Evolutionary conservation across 2,329 filamentous ascomycete species (phyloP).

Genomic region (Fusarium metavorans): DNA sequence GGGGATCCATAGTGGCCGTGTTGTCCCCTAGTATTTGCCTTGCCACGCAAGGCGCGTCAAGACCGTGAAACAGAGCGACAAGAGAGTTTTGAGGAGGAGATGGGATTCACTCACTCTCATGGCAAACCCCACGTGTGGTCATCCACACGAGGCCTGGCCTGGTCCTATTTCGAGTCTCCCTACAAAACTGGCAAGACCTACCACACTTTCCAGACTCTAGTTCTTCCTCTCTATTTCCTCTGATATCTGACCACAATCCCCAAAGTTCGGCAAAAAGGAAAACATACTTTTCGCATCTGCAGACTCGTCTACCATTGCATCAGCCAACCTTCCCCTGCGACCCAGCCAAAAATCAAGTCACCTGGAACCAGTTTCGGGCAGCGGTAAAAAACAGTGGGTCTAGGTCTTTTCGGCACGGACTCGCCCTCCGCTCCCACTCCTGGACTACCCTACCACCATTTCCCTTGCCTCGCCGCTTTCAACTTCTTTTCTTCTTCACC

Average conservation of each 20-base stretch:
- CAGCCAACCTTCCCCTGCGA: neutral
- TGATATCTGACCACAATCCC: neutral
- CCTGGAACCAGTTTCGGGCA: neutral
- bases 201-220: slow-evolving; percentile 1
- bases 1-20: slow-evolving; percentile 10
- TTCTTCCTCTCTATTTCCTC: slow-evolving; percentile 6
- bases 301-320: neutral
- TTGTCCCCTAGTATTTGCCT: slow-evolving; percentile 26
- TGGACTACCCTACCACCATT: slow-evolving; percentile 6
- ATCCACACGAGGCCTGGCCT: slow-evolving; percentile 26
- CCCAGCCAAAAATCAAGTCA: slow-evolving; percentile 16
- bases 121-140: slow-evolving; percentile 31
- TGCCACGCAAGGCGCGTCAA: slow-evolving; percentile 24
- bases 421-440: slow-evolving; percentile 25
- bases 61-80: slow-evolving; percentile 21
- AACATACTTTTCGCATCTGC: neutral
- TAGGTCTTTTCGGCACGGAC: slow-evolving; percentile 10
- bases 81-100: slow-evolving; percentile 16
- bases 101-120: slow-evolving; percentile 4
- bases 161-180: slow-evolving; percentile 11
- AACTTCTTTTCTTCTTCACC: slow-evolving; percentile 20
- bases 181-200: slow-evolving; percentile 28
- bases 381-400: slow-evolving; percentile 26
- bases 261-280: neutral
- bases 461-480: slow-evolving; percentile 16